Conservation (phyloP, 2,329 filamentous ascomycete genomes). For the Fonsecaea erecta region DNA sequence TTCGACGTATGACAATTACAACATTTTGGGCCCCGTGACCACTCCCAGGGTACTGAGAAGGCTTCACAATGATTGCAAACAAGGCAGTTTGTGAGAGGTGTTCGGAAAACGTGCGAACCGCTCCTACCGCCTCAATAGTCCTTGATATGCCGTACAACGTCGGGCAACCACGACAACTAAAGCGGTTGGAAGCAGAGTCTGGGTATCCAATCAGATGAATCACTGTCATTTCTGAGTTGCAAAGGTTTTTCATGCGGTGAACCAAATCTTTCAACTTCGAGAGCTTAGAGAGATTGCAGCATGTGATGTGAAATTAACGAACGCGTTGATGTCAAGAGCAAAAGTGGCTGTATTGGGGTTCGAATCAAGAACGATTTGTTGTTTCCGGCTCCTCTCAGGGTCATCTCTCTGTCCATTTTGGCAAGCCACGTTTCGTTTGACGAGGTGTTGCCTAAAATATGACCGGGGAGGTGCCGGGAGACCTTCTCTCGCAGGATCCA, state of each 20-base stretch:
- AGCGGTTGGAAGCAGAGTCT: not conserved
- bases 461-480: not conserved
- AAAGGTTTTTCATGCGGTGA: not conserved
- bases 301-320: not conserved
- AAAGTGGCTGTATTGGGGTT: not conserved
- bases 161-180: not conserved
- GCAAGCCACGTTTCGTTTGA: not conserved
- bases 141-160: conserved; percentile 6
- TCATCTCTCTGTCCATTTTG: not conserved
- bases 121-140: not conserved
- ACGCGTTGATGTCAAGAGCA: not conserved
- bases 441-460: conserved; percentile 4
- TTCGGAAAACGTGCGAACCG: conserved; percentile 8
- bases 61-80: conserved; percentile 3
- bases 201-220: conserved; percentile 16
- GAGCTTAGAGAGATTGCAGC: not conserved
- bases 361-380: not conserved
- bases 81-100: conserved; percentile 14
- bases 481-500: not conserved
- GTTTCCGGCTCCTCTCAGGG: not conserved
- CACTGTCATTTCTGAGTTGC: not conserved
- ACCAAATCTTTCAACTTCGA: not conserved
- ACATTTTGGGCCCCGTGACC: not conserved
- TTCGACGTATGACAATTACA: conserved; percentile 4
- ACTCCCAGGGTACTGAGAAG: not conserved